Conservation (phyloP, 2,329 filamentous ascomycete species). For the Corynespora cassiicola region DNA sequence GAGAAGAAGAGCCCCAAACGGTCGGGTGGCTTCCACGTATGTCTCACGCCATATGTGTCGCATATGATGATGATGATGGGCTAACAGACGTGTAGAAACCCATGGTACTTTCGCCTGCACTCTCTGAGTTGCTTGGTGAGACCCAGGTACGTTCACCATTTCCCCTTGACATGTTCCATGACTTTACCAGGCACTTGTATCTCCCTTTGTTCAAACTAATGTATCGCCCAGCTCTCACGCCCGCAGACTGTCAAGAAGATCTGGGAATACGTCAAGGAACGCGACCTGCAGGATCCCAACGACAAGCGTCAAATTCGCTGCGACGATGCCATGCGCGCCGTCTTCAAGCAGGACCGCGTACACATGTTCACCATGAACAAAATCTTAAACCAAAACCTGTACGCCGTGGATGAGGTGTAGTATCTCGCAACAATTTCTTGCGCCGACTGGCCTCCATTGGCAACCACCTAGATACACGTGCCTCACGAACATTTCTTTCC, state of each 20-base stretch:
- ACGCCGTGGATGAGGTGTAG: slow-evolving; percentile 73
- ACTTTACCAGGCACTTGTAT: no score
- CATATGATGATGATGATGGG: slow-evolving; percentile 29
- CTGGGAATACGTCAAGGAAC: slow-evolving; percentile 91
- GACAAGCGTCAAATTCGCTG: slow-evolving; percentile 94
- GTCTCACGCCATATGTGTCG: slow-evolving; percentile 28
- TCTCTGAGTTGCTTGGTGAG: slow-evolving; percentile 74
- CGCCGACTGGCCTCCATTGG: no score
- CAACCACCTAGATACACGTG: no score
- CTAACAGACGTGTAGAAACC: slow-evolving; percentile 63
- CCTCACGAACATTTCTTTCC: no score
- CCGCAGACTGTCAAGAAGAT: slow-evolving; percentile 96
- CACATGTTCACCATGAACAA: slow-evolving; percentile 99
- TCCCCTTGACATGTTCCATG: slow-evolving; percentile 1
- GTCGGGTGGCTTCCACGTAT: slow-evolving; percentile 88
- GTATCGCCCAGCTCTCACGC: slow-evolving; percentile 73
- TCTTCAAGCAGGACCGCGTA: slow-evolving; percentile 89
- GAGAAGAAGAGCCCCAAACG: slow-evolving; percentile 72
- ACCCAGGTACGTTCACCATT: slow-evolving; percentile 60
- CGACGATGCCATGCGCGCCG: slow-evolving; percentile 87
- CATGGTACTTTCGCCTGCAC: slow-evolving; percentile 73
- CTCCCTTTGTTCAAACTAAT: slow-evolving; percentile 3
- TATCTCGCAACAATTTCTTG: no score
- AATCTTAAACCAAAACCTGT: slow-evolving; percentile 86
- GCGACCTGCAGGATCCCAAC: slow-evolving; percentile 85